These are phyloP conservation scores for Rutstroemia sydowiana DNA, from an alignment of 2,329 filamentous ascomycete species.

Conservation along the genomic window DNA sequence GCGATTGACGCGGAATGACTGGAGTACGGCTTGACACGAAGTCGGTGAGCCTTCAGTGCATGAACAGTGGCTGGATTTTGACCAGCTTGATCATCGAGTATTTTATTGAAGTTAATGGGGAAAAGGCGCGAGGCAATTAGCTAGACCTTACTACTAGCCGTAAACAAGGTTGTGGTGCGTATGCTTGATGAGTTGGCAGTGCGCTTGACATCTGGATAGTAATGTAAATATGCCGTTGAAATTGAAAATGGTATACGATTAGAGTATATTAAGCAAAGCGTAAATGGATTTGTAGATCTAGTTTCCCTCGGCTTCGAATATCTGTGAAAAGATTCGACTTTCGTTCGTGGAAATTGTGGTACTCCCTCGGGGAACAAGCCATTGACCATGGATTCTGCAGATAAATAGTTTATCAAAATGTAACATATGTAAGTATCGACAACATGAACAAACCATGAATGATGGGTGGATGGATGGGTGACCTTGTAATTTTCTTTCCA, in stretches of 20 bases:
- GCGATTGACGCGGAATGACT: slow-evolving; percentile 28
- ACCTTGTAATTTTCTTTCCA: neutral
- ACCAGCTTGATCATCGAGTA: slow-evolving; percentile 18
- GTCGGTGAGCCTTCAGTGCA: slow-evolving; percentile 31
- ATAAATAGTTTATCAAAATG: too few relatives aligned
- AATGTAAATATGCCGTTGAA: slow-evolving; percentile 40
- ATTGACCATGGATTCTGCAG: too few relatives aligned
- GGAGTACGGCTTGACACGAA: slow-evolving; percentile 33
- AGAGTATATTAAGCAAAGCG: slow-evolving; percentile 27
- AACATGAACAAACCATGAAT: neutral
- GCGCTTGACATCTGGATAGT: slow-evolving; percentile 34
- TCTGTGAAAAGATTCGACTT: neutral
- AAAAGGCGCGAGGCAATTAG: slow-evolving; percentile 25
- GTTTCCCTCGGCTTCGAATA: neutral
- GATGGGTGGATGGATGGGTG: too few relatives aligned
- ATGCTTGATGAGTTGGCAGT: slow-evolving; percentile 41
- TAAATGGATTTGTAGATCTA: slow-evolving; percentile 13
- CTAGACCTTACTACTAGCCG: slow-evolving; percentile 24
- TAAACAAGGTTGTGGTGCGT: slow-evolving; percentile 33
- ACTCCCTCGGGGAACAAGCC: neutral
- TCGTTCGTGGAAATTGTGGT: neutral
- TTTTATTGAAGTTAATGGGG: slow-evolving; percentile 16
- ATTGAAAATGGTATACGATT: slow-evolving; percentile 32
- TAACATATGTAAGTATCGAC: neutral
- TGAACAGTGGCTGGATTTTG: slow-evolving; percentile 28